phyloP scores from a whole-genome alignment of 495 filamentous ascomycete species.

The Bacidia gigantensis region DNA sequence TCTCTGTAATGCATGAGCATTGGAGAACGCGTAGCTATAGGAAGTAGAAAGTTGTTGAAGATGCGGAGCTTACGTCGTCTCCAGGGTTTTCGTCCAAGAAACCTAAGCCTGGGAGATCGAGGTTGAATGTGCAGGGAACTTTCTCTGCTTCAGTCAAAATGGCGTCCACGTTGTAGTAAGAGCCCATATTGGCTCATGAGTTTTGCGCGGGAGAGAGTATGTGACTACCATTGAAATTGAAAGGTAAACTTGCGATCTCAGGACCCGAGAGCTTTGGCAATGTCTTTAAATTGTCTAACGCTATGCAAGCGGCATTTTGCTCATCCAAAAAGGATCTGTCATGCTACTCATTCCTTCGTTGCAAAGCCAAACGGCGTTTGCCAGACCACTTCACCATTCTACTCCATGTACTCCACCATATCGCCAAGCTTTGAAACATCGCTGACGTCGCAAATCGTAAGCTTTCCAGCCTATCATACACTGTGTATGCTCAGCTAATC shows the following conservation, averaged over 20 bases:
- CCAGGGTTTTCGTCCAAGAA: constrained; percentile 70
- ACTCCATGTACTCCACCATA: background rate
- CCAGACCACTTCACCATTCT: too few relatives aligned
- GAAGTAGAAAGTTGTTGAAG: constrained; percentile 4
- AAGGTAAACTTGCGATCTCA: too few relatives aligned
- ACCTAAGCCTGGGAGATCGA: constrained; percentile 74
- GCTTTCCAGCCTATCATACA: background rate
- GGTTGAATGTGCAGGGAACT: constrained; percentile 86
- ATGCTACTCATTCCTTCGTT: background rate
- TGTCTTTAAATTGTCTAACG: too few relatives aligned
- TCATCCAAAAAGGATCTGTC: background rate
- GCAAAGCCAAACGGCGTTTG: background rate
- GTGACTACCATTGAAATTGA: too few relatives aligned
- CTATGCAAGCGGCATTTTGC: background rate
- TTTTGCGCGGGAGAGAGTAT: background rate
- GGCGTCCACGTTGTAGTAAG: constrained; percentile 89
- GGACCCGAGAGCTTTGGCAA: too few relatives aligned
- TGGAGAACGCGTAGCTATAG: background rate
- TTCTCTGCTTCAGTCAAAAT: constrained; percentile 89
- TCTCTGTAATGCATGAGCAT: background rate
- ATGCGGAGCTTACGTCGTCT: constrained; percentile 38
- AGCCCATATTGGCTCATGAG: constrained; percentile 39
- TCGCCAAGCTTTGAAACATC: background rate
- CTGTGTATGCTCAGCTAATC: background rate
- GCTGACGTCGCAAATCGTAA: background rate